Conservation (phyloP, 139 green algal genomes). For the Choricystis sp. region DNA sequence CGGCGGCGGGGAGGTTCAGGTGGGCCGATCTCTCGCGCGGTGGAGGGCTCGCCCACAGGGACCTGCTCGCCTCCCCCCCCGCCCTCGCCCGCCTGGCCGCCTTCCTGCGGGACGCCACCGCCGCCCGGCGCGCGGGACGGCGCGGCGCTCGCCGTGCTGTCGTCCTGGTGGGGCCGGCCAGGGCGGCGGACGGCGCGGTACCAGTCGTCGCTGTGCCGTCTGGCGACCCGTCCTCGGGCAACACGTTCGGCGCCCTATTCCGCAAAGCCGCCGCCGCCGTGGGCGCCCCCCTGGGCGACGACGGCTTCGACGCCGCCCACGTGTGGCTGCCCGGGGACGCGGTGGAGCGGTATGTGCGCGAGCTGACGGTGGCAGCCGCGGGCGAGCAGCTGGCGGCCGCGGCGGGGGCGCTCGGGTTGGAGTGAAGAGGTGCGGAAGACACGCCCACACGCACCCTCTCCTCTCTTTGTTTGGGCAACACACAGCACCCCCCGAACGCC, state of each 20-base stretch:
- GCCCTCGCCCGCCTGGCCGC: not conserved
- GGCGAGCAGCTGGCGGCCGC: not conserved
- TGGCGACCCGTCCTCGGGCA: not conserved
- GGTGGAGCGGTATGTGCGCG: not conserved
- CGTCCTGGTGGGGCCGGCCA: not conserved
- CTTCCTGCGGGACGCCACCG: not conserved
- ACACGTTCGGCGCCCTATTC: not conserved
- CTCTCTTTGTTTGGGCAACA: no score
- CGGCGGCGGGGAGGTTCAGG: not conserved
- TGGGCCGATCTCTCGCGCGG: not conserved
- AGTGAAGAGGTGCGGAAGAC: no score
- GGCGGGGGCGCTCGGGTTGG: not conserved
- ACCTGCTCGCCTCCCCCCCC: not conserved
- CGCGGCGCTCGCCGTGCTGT: not conserved
- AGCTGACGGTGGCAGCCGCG: not conserved
- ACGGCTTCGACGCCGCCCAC: not conserved
- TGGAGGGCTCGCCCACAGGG: not conserved
- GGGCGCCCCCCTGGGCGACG: not conserved
- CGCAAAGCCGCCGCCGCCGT: no score
- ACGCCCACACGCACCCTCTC: no score
- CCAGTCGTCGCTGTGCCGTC: not conserved
- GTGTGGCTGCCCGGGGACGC: not conserved
- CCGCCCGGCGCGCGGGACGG: not conserved
- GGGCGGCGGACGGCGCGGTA: not conserved
- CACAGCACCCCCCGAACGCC: no score